Evolutionary conservation across 768 basidiomycete genomes (phyloP), one percentile per base, ranked within the genome.

Genomic region (Gymnopilus dilepis): DNA sequence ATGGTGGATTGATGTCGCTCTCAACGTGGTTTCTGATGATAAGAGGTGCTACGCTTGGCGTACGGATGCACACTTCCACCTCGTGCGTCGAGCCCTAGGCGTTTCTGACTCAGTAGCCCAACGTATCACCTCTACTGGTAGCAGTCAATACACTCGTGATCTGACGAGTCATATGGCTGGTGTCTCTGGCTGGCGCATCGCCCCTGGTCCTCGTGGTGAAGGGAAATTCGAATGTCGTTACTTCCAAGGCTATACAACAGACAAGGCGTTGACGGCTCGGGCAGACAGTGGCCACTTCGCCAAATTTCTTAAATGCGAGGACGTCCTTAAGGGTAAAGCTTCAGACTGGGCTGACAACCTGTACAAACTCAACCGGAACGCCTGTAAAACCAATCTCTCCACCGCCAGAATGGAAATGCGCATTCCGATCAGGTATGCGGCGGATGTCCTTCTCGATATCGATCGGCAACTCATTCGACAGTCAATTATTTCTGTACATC

Each of bases 201-300:
- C 34, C 0, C 72, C 72, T 8, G 73, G 72, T 0, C n/a, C 34
- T 4, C 61, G 47, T 4, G 66, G 58, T 1, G 45, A 57, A 19
- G 74, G 74, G 0, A 13, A 11, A 0, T 66, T 41, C 24, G 31
- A 69, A 1, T 65, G 62, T 0, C 41, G 37, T 1, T 77, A 77
- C 40, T n/a, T 76, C 0, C 76, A 77, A 42, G 21, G 72, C 9
- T 78, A 78, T 54, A 59, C 59, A 0, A 78, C 76, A 0, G 76
- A 77, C 61, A 78, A 78, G 54, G 26, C 74, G 0, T n/a, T 71
- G 15, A 74, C 67, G 0, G 72, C 72, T 31, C 60, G 66, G 11
- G 59, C 50, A 12, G 65, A 72, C 2, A 54, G 63, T 0, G 28
- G 54, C 6, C 58, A 65, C 24, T 61, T 67, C 22, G 70, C 70